Evolutionary conservation across 331 rosid species (phyloP), one percentile per base, ranked within the genome.

Genomic region (Malus hybrid): DNA sequence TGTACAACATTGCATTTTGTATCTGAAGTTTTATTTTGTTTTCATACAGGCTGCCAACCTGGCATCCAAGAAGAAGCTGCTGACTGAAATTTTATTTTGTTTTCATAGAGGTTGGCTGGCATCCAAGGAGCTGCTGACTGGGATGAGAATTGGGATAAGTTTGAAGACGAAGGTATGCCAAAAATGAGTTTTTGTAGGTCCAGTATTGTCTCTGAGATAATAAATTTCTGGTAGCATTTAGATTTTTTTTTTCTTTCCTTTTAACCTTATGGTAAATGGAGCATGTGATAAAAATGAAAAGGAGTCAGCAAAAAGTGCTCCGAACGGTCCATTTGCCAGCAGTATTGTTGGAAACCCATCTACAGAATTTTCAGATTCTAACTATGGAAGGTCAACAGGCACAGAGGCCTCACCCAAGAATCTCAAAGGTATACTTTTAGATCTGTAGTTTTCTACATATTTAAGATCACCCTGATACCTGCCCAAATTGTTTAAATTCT

Each of bases 321-420:
- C 93, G 28, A 89, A 76, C 83, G 92, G 96, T 83, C 93, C 97
- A 63, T 83, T 89, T 67, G 93, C 91, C 34, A 87, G 87, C 78
- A 95, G 89, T 85, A 67, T 80, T 80, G 66, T 87, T 22, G 99
- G 83, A 88, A 90, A 93, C 77, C 97, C 97, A 19, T 81, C 88
- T 36, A 74, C 86, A 77, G 91, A 90, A 71, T 81, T 82, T 70
- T 62, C 85, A 50, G 92, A 86, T 76, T 82, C 88, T 71, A 79
- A 83, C 79, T 75, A 85, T 83, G 88, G 86, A 73, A 92, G 86
- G 86, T 71, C 80, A 74, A 59, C 77, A 31, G 85, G 75, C 32
- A 83, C 84, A 70, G 92, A 90, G 84, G 76, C 81, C 70, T 90
- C 99, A 73, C 90, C 93, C 48, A 80, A 83, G 91, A 91, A 70